These are phyloP conservation scores for Coniochaeta pulveracea DNA, from an alignment of 2,329 filamentous ascomycete species.

Conservation along the genomic window DNA sequence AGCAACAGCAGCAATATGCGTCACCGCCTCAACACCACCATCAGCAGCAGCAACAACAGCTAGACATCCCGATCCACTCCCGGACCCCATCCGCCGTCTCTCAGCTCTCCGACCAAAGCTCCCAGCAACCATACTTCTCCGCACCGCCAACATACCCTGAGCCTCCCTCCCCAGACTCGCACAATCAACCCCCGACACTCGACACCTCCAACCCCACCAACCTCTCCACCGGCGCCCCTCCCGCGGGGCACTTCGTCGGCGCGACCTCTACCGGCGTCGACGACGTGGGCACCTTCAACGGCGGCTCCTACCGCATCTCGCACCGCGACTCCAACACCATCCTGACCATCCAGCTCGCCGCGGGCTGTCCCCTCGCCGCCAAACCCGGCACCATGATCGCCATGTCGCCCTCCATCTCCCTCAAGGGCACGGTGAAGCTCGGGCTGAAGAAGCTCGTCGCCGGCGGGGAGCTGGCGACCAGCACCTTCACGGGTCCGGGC, in stretches of 20 bases:
- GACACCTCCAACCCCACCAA: conserved; percentile 19
- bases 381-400: conserved; percentile 86
- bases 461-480: conserved; percentile 67
- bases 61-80: conserved; percentile 23
- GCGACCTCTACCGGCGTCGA: conserved; percentile 55
- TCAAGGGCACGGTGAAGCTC: conserved; percentile 77
- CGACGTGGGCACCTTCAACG: conserved; percentile 94
- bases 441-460: conserved; percentile 83
- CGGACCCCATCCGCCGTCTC: conserved; percentile 18
- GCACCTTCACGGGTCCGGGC: conserved; percentile 78
- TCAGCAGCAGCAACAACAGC: conserved; percentile 12
- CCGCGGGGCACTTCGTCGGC: conserved; percentile 49
- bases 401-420: conserved; percentile 80
- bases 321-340: conserved; percentile 88
- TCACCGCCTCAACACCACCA: conserved; percentile 11
- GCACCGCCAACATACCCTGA: conserved; percentile 20
- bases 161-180: conserved; percentile 10
- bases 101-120: conserved; percentile 10
- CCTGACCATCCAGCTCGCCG: conserved; percentile 77
- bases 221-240: conserved; percentile 26
- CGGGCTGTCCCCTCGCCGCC: conserved; percentile 71
- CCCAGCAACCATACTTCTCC: conserved; percentile 14
- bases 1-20: conserved; percentile 12
- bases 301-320: conserved; percentile 85
- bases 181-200: conserved; percentile 16